phyloP scores from a whole-genome alignment of 2,329 filamentous ascomycete species.

The Fusarium mexicanum region DNA sequence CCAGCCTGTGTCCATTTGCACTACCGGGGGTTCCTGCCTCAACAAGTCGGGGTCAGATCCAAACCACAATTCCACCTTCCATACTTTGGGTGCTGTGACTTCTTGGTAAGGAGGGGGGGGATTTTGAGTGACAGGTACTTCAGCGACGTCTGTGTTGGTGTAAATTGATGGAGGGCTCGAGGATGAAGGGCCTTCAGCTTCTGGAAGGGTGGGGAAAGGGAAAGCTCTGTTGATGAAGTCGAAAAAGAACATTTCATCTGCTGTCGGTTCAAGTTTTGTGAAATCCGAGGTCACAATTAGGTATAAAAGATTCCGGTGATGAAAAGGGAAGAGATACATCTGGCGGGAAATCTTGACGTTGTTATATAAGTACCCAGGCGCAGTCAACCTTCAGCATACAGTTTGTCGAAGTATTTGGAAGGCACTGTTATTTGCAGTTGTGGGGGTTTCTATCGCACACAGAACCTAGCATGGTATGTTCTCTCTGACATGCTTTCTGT shows the following conservation, averaged over 20 bases:
- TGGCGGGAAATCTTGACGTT: no score
- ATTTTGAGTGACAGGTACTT: no score
- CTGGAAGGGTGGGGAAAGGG: no score
- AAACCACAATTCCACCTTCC: no score
- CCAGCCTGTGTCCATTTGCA: background rate
- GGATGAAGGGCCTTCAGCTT: no score
- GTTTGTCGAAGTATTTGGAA: rapidly evolving
- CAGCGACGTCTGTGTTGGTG: no score
- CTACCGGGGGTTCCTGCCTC: rapidly evolving
- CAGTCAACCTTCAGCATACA: rapidly evolving
- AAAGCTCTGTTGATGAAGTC: background rate
- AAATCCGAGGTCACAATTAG: rapidly evolving
- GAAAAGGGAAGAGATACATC: rapidly evolving
- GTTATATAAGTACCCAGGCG: background rate
- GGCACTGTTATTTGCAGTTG: rapidly evolving
- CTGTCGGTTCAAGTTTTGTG: rapidly evolving
- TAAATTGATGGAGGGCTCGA: no score
- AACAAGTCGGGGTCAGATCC: background rate
- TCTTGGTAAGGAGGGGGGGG: no score
- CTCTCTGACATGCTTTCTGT: background rate
- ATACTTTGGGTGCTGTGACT: no score
- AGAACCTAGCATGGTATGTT: background rate
- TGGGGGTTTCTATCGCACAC: background rate
- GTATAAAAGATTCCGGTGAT: background rate
- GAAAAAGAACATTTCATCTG: background rate